Conservation (phyloP, 768 basidiomycete genomes). For the Macrolepiota albuminosa region DNA sequence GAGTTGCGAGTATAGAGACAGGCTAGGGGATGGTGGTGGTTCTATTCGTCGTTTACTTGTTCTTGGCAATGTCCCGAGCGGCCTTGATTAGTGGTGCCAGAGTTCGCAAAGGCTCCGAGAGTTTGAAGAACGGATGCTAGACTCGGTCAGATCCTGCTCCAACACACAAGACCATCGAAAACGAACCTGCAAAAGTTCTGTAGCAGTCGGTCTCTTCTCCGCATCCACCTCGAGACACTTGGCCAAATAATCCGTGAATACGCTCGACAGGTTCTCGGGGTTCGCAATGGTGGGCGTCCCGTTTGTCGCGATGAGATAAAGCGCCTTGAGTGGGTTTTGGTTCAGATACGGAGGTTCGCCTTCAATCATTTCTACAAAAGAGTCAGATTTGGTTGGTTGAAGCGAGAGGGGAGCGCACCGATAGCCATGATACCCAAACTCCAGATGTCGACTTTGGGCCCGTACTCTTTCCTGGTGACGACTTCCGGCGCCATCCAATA, state of each 20-base stretch:
- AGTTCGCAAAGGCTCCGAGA: conserved; percentile 82
- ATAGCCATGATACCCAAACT: conserved; percentile 95
- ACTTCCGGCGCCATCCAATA: conserved; percentile 99
- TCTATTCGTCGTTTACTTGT: conserved; percentile 24
- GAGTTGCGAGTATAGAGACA: too few relatives aligned
- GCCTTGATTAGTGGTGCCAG: conserved; percentile 90
- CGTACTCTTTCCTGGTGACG: conserved; percentile 96
- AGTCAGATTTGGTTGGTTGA: neutral
- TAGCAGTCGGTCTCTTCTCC: conserved; percentile 87
- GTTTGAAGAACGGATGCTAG: conserved; percentile 84
- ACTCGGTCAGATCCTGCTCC: too few relatives aligned
- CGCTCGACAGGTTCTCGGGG: conserved; percentile 63
- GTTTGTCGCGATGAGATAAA: conserved; percentile 97
- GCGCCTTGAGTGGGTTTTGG: conserved; percentile 93
- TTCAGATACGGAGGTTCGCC: conserved; percentile 96
- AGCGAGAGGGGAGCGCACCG: conserved; percentile 43
- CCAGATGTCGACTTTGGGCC: conserved; percentile 99
- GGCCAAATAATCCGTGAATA: conserved; percentile 87
- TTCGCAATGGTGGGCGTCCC: conserved; percentile 96
- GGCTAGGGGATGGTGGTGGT: too few relatives aligned
- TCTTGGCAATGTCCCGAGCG: conserved; percentile 80
- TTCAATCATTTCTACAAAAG: conserved; percentile 86
- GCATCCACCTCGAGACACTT: conserved; percentile 92
- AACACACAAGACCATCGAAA: neutral
- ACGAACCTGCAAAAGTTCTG: conserved; percentile 69